These are phyloP conservation scores for Oldenlandia corymbosa DNA, from an alignment of 257 asterid genomes.

Conservation along the genomic window DNA sequence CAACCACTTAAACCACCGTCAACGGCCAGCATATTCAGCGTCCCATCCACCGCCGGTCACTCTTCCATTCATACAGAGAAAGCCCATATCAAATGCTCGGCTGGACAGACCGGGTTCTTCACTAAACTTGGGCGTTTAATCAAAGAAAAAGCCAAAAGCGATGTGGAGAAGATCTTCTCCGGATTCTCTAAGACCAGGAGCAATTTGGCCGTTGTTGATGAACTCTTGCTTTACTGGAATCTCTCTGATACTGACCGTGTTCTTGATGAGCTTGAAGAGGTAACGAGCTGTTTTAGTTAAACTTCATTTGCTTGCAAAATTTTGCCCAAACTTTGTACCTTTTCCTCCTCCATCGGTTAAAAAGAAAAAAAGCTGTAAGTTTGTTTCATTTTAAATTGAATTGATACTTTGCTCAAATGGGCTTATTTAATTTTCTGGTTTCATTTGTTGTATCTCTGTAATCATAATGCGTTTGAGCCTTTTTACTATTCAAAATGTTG, in stretches of 20 bases:
- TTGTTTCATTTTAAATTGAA: neutral
- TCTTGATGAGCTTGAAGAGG: slow-evolving; percentile 94
- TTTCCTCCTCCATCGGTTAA: neutral
- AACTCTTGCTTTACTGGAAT: slow-evolving; percentile 91
- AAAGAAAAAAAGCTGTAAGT: neutral
- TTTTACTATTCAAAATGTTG: neutral
- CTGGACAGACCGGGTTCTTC: slow-evolving; percentile 77
- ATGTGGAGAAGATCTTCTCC: slow-evolving; percentile 79
- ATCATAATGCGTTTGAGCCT: neutral
- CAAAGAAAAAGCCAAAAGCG: slow-evolving; percentile 90
- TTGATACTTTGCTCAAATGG: neutral
- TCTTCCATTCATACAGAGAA: slow-evolving; percentile 1
- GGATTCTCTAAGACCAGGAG: slow-evolving; percentile 88
- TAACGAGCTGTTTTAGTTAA: slow-evolving; percentile 4
- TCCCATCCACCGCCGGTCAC: slow-evolving; percentile 11
- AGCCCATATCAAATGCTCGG: slow-evolving; percentile 62
- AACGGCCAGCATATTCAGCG: slow-evolving; percentile 28
- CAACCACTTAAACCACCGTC: slow-evolving; percentile 24
- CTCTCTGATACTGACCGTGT: slow-evolving; percentile 87
- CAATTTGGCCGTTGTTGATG: slow-evolving; percentile 83
- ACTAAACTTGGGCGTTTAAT: slow-evolving; percentile 81
- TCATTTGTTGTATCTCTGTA: neutral
- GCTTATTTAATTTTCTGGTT: neutral
- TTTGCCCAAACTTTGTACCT: neutral
- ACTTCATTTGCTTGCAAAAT: neutral